Base-by-base conservation (phyloP, 106 monocot genomes). In the Allium cepa region DNA sequence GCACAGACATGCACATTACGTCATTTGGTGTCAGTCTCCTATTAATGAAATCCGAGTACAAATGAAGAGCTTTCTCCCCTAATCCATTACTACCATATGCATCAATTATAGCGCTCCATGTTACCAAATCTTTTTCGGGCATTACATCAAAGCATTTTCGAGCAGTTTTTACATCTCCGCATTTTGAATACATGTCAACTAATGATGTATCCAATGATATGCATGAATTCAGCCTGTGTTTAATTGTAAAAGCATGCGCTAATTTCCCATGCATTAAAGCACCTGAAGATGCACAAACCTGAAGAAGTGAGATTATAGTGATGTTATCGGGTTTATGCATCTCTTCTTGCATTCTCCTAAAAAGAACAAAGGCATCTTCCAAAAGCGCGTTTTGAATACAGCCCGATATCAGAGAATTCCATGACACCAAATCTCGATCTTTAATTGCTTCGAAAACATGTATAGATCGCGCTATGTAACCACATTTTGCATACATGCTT, bases 401-500 rank as follows among this genome's bases (percentile, higher is more conserved):
- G 11, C 77, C 84, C 6, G 82, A 84, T 10, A 91, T 26, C 26
- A 82, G 27, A 10, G 87, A 79, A 61, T 91, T 91, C 91, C 91
- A 91, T 10, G 91, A 84, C 6, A 87, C 84, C 48, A 87, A 66
- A 68, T 91, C 84, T 59, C 63, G 69, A 12, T 76, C 67, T 17
- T 68, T 27, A 72, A 91, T 84, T 50, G 17, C 18, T 16, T 77
- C 64, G 49, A 91, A 91, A 8, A 91, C 51, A 9, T 9, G 27
- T 8, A 7, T 60, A 14, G 69, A 57, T 50, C 63, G 77, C n/a
- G 15, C 70, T 45, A 82, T 26, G 17, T 49, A 70, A 15, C 79
- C 72, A 64, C 91, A 84, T 18, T 87, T 91, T 8, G 84, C 81
- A 49, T 91, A 91, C 75, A 91, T 79, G 9, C 69, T 79, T 8